These are phyloP conservation scores for Crotalaria pallida DNA, from an alignment of 306 rosid species.

Conservation along the genomic window DNA sequence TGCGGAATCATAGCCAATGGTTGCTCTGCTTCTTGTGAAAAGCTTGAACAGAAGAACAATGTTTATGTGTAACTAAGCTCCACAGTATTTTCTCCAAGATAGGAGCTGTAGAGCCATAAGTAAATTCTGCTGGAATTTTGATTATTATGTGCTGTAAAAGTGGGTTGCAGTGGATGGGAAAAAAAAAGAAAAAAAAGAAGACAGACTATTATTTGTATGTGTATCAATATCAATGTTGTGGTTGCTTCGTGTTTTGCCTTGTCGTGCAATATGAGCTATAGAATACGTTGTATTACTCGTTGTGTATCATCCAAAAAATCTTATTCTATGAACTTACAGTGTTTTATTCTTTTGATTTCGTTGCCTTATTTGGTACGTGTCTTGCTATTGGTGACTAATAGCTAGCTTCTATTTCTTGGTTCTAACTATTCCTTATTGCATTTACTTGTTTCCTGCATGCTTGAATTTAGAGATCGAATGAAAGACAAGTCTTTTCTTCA, in stretches of 20 bases:
- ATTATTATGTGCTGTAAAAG: constrained; percentile 51
- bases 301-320: constrained; percentile 17
- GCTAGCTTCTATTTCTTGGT: background rate
- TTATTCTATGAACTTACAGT: constrained; percentile 30
- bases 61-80: constrained; percentile 55
- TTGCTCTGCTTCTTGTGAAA: constrained; percentile 25
- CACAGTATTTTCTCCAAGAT: constrained; percentile 50
- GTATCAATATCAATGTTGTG: constrained; percentile 60
- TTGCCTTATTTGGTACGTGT: background rate
- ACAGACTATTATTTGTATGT: constrained; percentile 54
- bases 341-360: constrained; percentile 21
- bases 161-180: constrained; percentile 60
- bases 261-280: constrained; percentile 25
- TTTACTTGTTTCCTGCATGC: background rate
- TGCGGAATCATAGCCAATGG: constrained; percentile 51
- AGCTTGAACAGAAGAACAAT: constrained; percentile 43
- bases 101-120: constrained; percentile 56
- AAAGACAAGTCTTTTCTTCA: too few relatives aligned
- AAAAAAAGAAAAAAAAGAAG: constrained; percentile 59
- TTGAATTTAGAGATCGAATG: background rate
- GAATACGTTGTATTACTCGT: constrained; percentile 28
- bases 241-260: constrained; percentile 45
- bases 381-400: background rate
- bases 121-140: constrained; percentile 46
- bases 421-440: background rate